These are phyloP conservation scores for Talaromyces amestolkiae DNA, from an alignment of 2,329 filamentous ascomycete species.

Conservation along the genomic window DNA sequence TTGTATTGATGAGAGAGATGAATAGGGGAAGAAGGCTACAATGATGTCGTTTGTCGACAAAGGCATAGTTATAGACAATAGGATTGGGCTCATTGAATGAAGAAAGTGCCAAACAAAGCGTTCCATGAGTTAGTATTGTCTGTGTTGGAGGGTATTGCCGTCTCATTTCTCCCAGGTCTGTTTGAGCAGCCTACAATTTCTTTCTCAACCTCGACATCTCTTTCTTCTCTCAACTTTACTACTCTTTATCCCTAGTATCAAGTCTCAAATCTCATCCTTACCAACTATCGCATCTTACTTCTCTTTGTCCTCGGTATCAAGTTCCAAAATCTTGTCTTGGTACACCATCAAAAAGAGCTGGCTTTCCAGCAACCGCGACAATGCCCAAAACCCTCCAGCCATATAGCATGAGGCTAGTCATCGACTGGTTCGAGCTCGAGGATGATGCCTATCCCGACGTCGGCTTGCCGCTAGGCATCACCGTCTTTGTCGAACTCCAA, in stretches of 20 bases:
- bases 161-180: neutral
- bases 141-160: neutral
- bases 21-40: neutral
- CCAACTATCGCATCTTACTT: neutral
- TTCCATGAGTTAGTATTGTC: neutral
- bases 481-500: neutral
- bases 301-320: neutral
- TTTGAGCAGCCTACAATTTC: neutral
- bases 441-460: neutral
- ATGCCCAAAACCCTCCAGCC: neutral
- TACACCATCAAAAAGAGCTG: neutral
- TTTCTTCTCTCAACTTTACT: neutral
- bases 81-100: neutral
- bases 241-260: neutral
- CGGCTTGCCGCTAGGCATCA: neutral
- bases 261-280: neutral
- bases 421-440: neutral
- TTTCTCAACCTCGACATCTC: neutral
- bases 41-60: neutral
- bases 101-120: neutral
- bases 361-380: neutral
- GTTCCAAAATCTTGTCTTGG: neutral
- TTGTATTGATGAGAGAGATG: neutral
- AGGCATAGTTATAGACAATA: neutral
- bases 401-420: neutral